Base-by-base conservation (phyloP, 345 rosid species). In the Populus euphratica region DNA sequence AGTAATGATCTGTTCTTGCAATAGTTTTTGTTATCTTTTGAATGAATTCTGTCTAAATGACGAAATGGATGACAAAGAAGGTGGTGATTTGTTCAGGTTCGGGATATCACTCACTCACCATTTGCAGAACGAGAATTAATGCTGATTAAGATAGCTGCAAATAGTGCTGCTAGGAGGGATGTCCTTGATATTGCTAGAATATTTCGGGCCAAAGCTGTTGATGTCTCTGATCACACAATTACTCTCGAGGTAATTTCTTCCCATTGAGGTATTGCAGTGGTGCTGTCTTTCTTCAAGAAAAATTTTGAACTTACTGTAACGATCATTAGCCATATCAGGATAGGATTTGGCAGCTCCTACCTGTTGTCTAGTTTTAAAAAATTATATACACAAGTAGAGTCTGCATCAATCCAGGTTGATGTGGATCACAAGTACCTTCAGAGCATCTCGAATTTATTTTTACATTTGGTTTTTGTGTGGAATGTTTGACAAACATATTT, bases 191-290 rank as follows among this genome's bases (percentile, higher is more conserved):
- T 85, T 73, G 95, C 93, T 68, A 89, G 82, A 82, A 89, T 89
- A 82, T 91, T 91, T 86, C 82, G 95, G 76, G 95, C 95, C 56
- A 86, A 65, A 79, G 93, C 92, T 54, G 90, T 89, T 81, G 92
- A 91, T 43, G 91, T 91, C 29, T 91, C 93, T 38, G 92, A 91
- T 80, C 95, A 91, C 74, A 91, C 95, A 74, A 86, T 91, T 69
- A 89, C 95, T 41, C 89, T 91, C 39, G 89, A 88, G 91, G 95
- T 89, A 77, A 39, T 52, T 70, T 61, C 66, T 66, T 52, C 44
- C 59, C 8, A 8, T 20, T 41, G 25, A 70, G 27, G 44, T 2
- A 41, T 41, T 41, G 44, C 44, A 41, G 10, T 12, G 2, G 44
- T 21, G 39, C 54, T 20, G 73, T 33, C 13, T n/a, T 50, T 41